Percentiles rank a stretch among this genome's conserved stretches.
Conservation (phyloP, 2,329 filamentous ascomycete species). For the Lecanicillium sp. region DNA sequence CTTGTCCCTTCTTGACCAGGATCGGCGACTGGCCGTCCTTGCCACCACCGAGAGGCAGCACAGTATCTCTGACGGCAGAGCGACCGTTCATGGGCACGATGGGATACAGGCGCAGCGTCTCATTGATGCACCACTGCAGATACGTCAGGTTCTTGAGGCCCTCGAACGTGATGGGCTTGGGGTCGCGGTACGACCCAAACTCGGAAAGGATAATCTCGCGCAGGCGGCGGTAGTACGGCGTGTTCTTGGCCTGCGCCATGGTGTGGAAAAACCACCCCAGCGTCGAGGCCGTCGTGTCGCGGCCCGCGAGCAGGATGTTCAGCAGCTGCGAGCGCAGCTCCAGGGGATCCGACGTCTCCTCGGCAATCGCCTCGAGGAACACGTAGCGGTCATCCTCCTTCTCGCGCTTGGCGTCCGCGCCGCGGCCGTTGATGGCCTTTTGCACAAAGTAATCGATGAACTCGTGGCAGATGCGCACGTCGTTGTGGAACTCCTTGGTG, state of each 20-base stretch:
- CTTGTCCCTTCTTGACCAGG: conserved; percentile 41
- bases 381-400: conserved; percentile 21
- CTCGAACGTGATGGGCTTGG: conserved; percentile 23
- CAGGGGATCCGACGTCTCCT: conserved; percentile 26
- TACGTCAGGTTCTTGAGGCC: conserved; percentile 20
- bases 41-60: conserved; percentile 46
- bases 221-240: conserved; percentile 35
- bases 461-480: conserved; percentile 58
- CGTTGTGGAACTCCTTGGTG: conserved; percentile 54
- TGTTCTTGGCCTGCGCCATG: conserved; percentile 32
- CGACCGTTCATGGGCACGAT: conserved; percentile 21
- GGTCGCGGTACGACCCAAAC: conserved; percentile 42
- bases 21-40: conserved; percentile 40
- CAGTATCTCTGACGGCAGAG: conserved; percentile 33
- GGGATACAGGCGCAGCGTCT: conserved; percentile 21
- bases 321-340: conserved; percentile 27
- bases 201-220: conserved; percentile 33
- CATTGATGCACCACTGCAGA: conserved; percentile 22
- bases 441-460: conserved; percentile 67
- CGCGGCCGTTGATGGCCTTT: conserved; percentile 36
- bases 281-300: conserved; percentile 49
- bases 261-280: conserved; percentile 42
- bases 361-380: conserved; percentile 26
- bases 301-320: conserved; percentile 41
- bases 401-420: conserved; percentile 18